Base-by-base conservation (phyloP, 2,329 filamentous ascomycete genomes). In the Sporothrix pseudoabietina region DNA sequence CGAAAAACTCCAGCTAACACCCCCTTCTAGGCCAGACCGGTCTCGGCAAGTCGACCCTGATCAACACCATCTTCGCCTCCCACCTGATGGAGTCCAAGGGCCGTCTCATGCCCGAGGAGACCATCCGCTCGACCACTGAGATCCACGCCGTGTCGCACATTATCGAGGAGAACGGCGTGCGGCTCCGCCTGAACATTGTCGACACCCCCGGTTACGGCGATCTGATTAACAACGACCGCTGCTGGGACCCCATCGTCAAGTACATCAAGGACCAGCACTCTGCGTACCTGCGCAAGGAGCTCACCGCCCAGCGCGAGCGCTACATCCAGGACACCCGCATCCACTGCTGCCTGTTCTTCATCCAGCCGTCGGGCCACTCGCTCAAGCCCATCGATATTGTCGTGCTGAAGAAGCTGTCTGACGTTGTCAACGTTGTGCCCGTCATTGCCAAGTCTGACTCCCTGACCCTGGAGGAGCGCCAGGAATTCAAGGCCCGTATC, bases 201-300 rank as follows among this genome's bases (percentile, higher is more conserved):
- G 96, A 99, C 83, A 99, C 96, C 77, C 96, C 96, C 77, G 96
- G 96, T 77, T 99, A 99, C 81, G 96, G 96, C 81, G 96, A 99
- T 81, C 90, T 98, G 81, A 96, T 99, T 84, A 99, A 99, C 90
- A 99, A 99, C 84, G 96, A 99, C 86, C 92, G 96, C 88, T 99
- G 96, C 91, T 99, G 96, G 96, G 96, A 99, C 82, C 96, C 96
- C 76, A 99, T 99, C 83, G 95, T 99, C 88, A 99, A 99, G 88
- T 99, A 99, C 86, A 99, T 99, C 89, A 99, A 99, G 89, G 96
- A 99, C 85, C 96, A 99, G 87, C 96, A 99, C 88, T 98, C 94
- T 71, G 95, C 96, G 80, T 99, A 98, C 87, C 90, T 99, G 79
- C 93, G 96, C 84, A 99, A 99, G 89, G 96, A 99, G 85, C 94